These are phyloP conservation scores for Fusarium solani-melongenae DNA, from an alignment of 2,329 filamentous ascomycete species.

Conservation along the genomic window DNA sequence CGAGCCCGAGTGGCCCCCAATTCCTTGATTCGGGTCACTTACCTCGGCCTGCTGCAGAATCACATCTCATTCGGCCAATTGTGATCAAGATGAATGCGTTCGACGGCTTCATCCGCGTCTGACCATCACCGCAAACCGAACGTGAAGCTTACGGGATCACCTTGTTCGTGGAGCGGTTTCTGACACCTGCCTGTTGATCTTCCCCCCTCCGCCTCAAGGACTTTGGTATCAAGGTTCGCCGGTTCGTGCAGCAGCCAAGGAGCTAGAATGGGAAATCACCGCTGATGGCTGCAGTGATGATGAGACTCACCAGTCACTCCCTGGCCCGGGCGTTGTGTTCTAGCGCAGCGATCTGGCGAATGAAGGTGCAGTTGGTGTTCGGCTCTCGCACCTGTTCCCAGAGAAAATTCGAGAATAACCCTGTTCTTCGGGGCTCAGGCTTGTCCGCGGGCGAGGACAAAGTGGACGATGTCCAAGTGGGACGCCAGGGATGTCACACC, in stretches of 20 bases:
- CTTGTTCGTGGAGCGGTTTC: constrained; percentile 20
- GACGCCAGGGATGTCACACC: constrained; percentile 12
- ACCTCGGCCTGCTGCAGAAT: constrained; percentile 15
- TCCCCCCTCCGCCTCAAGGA: neutral
- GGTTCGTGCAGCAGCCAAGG: neutral
- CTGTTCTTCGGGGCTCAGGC: neutral
- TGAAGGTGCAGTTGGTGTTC: neutral
- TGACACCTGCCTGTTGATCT: constrained; percentile 14
- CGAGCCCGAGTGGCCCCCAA: constrained; percentile 10
- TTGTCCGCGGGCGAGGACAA: neutral
- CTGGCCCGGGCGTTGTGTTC: neutral
- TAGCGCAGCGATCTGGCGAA: neutral
- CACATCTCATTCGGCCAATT: constrained; percentile 5
- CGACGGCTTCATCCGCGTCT: constrained; percentile 6
- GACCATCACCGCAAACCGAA: constrained; percentile 6
- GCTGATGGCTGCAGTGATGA: neutral
- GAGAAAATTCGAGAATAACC: constrained; percentile 19
- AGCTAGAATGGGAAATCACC: neutral
- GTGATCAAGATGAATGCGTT: neutral
- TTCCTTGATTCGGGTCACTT: constrained; percentile 9
- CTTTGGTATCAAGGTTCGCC: neutral
- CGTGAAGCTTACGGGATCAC: constrained; percentile 18
- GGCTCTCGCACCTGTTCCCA: neutral
- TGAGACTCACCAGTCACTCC: neutral
- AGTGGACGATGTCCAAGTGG: neutral